Percentiles rank a stretch among this genome's conserved stretches.
These are phyloP conservation scores for Sporopachydermia lactativora DNA, from an alignment of 805 yeast genomes.

Conservation along the genomic window DNA sequence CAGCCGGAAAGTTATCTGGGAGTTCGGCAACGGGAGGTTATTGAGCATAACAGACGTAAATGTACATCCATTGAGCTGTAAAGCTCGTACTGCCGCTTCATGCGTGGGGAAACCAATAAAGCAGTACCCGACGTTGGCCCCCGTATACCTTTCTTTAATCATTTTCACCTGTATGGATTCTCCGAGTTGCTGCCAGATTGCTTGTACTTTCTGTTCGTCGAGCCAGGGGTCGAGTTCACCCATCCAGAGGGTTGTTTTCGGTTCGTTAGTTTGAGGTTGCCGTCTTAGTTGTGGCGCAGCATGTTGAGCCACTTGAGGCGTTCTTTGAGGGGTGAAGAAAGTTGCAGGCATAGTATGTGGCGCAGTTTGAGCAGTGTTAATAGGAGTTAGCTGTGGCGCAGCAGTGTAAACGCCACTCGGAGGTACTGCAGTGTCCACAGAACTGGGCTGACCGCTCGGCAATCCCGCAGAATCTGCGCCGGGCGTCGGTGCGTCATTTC, in stretches of 20 bases:
- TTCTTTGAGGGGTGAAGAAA: no score
- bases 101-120: slow-evolving; percentile 59
- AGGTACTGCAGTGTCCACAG: no score
- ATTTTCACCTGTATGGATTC: slow-evolving; percentile 50
- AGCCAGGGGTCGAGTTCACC: slow-evolving; percentile 81
- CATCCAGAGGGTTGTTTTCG: slow-evolving; percentile 46
- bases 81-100: slow-evolving; percentile 49
- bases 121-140: slow-evolving; percentile 58
- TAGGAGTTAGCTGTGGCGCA: no score
- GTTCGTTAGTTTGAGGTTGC: no score
- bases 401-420: no score
- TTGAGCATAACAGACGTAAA: background rate
- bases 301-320: no score
- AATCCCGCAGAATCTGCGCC: no score
- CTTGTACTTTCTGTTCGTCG: slow-evolving; percentile 55
- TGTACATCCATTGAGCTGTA: slow-evolving; percentile 43
- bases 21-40: slow-evolving; percentile 41
- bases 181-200: slow-evolving; percentile 62
- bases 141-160: slow-evolving; percentile 48
- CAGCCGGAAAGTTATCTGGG: slow-evolving; percentile 44
- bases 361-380: no score
- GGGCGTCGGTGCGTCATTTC: no score
- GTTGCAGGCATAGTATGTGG: no score
- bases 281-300: no score
- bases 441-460: no score